Evolutionary conservation across 148 eudicot genomes (phyloP), one percentile per base, ranked within the genome.

Genomic region (Arctostaphylos glauca): DNA sequence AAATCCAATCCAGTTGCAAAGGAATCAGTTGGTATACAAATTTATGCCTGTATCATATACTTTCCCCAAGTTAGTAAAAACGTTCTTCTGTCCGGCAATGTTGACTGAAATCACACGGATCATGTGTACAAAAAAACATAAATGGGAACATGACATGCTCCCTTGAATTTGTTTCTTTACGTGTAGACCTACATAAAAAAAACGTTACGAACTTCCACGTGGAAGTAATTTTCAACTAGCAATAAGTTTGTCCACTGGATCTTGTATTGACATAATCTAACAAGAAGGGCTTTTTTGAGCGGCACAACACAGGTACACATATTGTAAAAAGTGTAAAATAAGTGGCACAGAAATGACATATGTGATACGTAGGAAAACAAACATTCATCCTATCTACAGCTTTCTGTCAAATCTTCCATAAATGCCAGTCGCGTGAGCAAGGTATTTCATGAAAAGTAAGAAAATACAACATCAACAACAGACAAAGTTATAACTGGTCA

Each of bases 381-480:
- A 60, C 25, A 60, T 19, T 60, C 41, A 41, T 41, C 46, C 18
- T 71, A 71, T 71, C 14, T 43, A 23, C 41, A 62, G 21, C 38
- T 62, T 23, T 62, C 67, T 1, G 49, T 6, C 16, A 38, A 56
- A 3, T 55, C 25, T 56, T 56, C 50, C 6, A 13, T 5, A 44
- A 79, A 48, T 67, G 67, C 14, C 31, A 67, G 82, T 67, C 62
- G 4, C 4, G 25, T 18, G 46, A 67, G 31, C 49, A 49, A 64
- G 70, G 53, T 43, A 56, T 44, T 14, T 53, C 52, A 54, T 23
- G 16, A 52, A 47, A 31, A 48, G 41, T 80, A 60, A 52, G 49
- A 46, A 23, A 84, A 62, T 31, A 74, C 15, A 50, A 82, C 41
- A 82, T 48, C 8, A 81, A 64, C 4, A 68, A n/a, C n/a, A 80